A percentile compares a stretch with the other conserved stretches of the same genome.
phyloP scores from a whole-genome alignment of 306 rosid genomes.

The Macrotyloma uniflorum region DNA sequence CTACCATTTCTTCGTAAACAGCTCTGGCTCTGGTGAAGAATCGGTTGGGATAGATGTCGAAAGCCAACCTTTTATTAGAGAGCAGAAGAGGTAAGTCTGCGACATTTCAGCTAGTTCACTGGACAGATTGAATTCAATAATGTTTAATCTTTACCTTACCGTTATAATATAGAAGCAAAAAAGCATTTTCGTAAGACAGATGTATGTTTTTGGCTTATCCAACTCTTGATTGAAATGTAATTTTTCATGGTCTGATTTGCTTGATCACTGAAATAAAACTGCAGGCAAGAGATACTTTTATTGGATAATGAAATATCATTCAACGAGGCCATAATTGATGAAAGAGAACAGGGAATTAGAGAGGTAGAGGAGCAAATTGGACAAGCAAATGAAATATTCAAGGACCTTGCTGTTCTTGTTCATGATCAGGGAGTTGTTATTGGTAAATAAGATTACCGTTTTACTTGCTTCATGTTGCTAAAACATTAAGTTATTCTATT shows the following conservation, averaged over 20 bases:
- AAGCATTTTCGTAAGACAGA: background rate
- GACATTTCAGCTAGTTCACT: slow-evolving; percentile 11
- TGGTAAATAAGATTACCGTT: slow-evolving; percentile 50
- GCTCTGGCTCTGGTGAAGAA: slow-evolving; percentile 58
- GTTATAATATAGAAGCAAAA: background rate
- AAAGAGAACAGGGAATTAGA: slow-evolving; percentile 78
- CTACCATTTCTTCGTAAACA: slow-evolving; percentile 34
- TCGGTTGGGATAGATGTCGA: slow-evolving; percentile 48
- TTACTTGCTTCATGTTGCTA: slow-evolving; percentile 20
- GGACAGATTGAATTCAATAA: slow-evolving; percentile 4
- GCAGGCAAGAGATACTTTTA: slow-evolving; percentile 68
- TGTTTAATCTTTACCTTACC: background rate
- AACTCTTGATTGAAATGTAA: slow-evolving; percentile 8
- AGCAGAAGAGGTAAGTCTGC: slow-evolving; percentile 58
- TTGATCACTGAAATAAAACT: slow-evolving; percentile 40
- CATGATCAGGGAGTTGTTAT: slow-evolving; percentile 80
- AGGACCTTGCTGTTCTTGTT: slow-evolving; percentile 87
- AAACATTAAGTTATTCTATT: slow-evolving; percentile 14
- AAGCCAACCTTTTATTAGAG: slow-evolving; percentile 62
- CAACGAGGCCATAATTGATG: slow-evolving; percentile 87
- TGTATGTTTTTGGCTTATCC: slow-evolving; percentile 9
- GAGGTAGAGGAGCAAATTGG: slow-evolving; percentile 80
- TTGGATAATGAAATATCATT: slow-evolving; percentile 72
- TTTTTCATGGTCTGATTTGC: slow-evolving; percentile 24
- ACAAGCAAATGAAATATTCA: slow-evolving; percentile 74